Evolutionary conservation across 179 eudicot species (phyloP), one percentile per base, ranked within the genome.

Genomic region (Dionaea muscipula): DNA sequence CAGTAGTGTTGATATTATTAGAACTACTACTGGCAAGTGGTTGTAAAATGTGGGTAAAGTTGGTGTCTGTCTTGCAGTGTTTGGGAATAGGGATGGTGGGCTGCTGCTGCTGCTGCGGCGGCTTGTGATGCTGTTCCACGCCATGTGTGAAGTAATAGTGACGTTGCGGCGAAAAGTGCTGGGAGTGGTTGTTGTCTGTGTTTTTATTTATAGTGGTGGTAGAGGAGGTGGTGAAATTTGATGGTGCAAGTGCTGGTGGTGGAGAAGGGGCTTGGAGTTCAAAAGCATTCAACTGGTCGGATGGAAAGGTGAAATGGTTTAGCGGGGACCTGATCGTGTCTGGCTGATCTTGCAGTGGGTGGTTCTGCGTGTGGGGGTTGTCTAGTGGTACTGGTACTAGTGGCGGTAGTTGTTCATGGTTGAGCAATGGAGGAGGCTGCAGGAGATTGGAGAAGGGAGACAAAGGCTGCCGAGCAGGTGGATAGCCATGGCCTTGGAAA

Each of bases 41-140:
- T 43, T 43, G 47, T 19, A 43, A 43, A 20, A 18, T 4, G n/a
- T 24, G 58, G 67, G 36, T 37, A 56, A 50, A 53, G 53, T 51
- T 52, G 55, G 66, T 38, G 69, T 67, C 74, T 43, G 69, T 71
- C 62, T 71, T 71, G 71, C 67, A 71, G 62, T 68, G 76, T 71
- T 56, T 65, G 7, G 70, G 51, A 64, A 57, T 51, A 57, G 54
- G 44, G 20, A 6, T 46, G 31, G 49, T 33, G 27, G 43, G 57
- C 19, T n/a, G 35, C 19, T 3, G 20, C 22, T 26, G 47, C 23
- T 26, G 26, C 24, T n/a, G 47, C 14, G 12, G 26, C 44, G 58
- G 40, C 36, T 15, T 9, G 1, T 17, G 22, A 8, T n/a, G 20
- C 47, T 65, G 65, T 25, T 65, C 64, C 46, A 62, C 55, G 8